A percentile compares a stretch with the other conserved stretches of the same genome.
These are phyloP conservation scores for Botryotinia convoluta DNA, from an alignment of 2,329 filamentous ascomycete genomes.

Conservation along the genomic window DNA sequence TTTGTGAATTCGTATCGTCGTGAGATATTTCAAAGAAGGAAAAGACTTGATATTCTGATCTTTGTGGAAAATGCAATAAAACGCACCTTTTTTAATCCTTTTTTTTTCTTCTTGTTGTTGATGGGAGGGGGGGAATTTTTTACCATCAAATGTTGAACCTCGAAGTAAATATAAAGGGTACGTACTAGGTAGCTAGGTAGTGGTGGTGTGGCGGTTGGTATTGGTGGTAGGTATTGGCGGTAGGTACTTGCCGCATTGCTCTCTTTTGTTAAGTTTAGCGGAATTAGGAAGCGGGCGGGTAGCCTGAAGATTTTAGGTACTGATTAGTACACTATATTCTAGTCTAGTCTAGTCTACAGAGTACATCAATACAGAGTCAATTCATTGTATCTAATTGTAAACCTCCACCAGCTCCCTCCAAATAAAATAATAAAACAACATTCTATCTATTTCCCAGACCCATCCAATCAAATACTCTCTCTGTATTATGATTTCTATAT, in stretches of 20 bases:
- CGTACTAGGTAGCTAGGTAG: background rate
- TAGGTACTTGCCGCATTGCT: background rate
- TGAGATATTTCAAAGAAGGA: background rate
- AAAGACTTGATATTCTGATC: background rate
- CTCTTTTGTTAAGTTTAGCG: background rate
- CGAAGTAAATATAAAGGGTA: background rate
- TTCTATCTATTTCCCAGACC: background rate
- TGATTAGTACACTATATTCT: background rate
- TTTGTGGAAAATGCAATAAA: background rate
- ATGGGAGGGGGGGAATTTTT: background rate
- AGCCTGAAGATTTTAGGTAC: background rate
- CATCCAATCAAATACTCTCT: background rate
- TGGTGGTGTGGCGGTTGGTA: background rate
- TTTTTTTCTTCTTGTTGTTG: background rate
- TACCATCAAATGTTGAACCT: background rate
- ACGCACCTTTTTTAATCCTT: background rate
- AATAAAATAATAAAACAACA: background rate
- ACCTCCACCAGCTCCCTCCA: background rate
- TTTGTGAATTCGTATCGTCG: background rate
- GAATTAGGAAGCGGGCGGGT: background rate
- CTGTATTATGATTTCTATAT: background rate
- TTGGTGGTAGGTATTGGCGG: background rate
- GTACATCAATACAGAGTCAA: too few species aligned
- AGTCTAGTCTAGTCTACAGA: too few species aligned
- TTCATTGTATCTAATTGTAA: background rate